Base-by-base conservation (phyloP, 2,329 filamentous ascomycete genomes). In the Diaporthe australafricana region DNA sequence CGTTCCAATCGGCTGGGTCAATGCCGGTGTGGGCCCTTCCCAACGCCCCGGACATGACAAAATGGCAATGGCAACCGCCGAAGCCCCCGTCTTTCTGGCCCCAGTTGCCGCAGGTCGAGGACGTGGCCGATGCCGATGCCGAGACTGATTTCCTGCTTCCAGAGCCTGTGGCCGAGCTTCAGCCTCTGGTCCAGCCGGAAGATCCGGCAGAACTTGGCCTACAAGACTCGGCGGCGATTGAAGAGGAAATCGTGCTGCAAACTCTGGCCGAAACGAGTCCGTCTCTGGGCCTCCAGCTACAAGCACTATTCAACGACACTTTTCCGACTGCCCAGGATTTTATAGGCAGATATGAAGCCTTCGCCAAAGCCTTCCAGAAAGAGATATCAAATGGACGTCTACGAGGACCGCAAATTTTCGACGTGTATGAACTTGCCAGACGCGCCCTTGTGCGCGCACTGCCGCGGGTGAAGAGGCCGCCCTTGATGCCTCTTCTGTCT, bases 31-130 rank as follows among this genome's bases (percentile, higher is more conserved):
- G 87, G 88, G 82, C 83, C 0, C 81, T 88, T 56, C 81, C 84
- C 16, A 80, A 83, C 30, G 79, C 84, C 1, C 78, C 83, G 7
- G 83, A 86, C 66, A 77, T 87, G 48, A 84, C 82, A 4, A 79
- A 84, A 68, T 88, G 87, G 86, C 81, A 82, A 57, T 90, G 88
- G 88, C 79, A 84, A 47, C 82, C 88, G 11, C 88, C 88, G 3
- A 73, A 69, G 16, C 35, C 56, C 42, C 70, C 70, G 9, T 68
- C 70, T n/a, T 72, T 62, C 52, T 72, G 65, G 20, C 52, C 63
- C 27, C 55, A 67, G 20, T 16, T 25, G 25, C 53, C 70, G 27
- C 27, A n/a, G 50, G 50, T 40, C n/a, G 67, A 69, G 30, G 17
- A 16, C 40, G 53, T 27, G n/a, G 32, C 55, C 9, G 55, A 38